Conservation (phyloP, 148 eudicot species). For the Cornus controversa region DNA sequence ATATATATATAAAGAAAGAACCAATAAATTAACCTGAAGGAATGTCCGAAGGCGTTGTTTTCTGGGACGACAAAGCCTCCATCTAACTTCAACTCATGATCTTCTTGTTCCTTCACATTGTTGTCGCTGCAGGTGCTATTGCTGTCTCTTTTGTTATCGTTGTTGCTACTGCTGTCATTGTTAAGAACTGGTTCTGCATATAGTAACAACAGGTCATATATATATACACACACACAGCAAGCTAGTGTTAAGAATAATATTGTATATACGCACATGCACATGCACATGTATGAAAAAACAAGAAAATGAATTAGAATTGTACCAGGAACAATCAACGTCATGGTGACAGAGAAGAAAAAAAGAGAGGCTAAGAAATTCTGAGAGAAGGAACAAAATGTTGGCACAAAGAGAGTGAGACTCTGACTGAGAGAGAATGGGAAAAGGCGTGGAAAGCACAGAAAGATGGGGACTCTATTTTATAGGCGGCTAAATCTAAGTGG, state of each 20-base stretch:
- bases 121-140: neutral
- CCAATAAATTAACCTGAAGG: slow-evolving; percentile 37
- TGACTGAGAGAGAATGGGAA: neutral
- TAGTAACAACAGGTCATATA: too few relatives aligned
- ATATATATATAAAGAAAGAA: neutral
- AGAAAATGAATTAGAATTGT: neutral
- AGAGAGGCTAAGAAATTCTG: neutral
- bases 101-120: neutral
- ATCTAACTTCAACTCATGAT: neutral
- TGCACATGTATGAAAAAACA: neutral
- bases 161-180: neutral
- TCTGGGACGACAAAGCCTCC: slow-evolving; percentile 41
- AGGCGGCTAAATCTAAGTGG: neutral
- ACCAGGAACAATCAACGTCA: neutral
- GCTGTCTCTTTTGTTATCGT: too few relatives aligned
- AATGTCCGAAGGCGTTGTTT: slow-evolving; percentile 49
- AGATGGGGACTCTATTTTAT: neutral
- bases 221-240: too few relatives aligned
- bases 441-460: neutral
- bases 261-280: too few relatives aligned
- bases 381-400: neutral
- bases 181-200: neutral
- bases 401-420: too few relatives aligned
- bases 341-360: neutral
- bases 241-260: too few relatives aligned